phyloP scores from a whole-genome alignment of 352 stramenopile species.

The Globisporangium solare region DNA sequence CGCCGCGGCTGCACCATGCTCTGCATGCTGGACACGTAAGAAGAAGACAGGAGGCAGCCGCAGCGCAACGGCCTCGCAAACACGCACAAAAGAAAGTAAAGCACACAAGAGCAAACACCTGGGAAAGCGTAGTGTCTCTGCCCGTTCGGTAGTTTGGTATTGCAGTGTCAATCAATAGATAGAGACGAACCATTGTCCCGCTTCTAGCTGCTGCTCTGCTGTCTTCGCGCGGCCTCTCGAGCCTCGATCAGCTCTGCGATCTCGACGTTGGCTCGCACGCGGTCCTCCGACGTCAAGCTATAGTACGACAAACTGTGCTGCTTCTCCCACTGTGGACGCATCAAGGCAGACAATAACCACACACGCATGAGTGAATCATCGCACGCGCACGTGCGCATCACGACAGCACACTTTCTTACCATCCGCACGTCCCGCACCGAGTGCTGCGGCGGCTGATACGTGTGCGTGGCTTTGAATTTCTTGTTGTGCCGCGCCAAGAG shows the following conservation, averaged over 20 bases:
- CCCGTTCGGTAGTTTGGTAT: background rate
- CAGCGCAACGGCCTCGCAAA: background rate
- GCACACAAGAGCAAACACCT: too few relatives aligned
- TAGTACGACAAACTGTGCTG: constrained; percentile 68
- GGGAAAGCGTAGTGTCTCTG: background rate
- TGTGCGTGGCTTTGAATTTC: constrained; percentile 67
- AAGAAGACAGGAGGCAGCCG: background rate
- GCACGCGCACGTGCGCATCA: background rate
- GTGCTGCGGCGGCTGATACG: constrained; percentile 75
- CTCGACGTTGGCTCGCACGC: constrained; percentile 55
- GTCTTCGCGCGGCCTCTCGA: background rate
- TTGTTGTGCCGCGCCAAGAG: constrained; percentile 74
- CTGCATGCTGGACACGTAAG: constrained; percentile 92
- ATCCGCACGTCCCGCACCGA: constrained; percentile 68
- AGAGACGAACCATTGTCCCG: background rate
- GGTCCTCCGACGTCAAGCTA: constrained; percentile 53
- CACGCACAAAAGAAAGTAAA: background rate
- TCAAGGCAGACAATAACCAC: background rate
- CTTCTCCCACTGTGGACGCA: constrained; percentile 59
- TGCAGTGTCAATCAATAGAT: constrained; percentile 4
- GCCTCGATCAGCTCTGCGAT: constrained; percentile 49
- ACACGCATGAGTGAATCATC: constrained; percentile 5
- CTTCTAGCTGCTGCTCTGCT: background rate
- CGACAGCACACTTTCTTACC: constrained; percentile 22
- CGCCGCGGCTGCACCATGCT: constrained; percentile 91